A percentile compares a stretch with the other conserved stretches of the same genome.
These are phyloP conservation scores for Plasmodium gallinaceum DNA, from an alignment of 169 alveolate genomes.

Conservation along the genomic window DNA sequence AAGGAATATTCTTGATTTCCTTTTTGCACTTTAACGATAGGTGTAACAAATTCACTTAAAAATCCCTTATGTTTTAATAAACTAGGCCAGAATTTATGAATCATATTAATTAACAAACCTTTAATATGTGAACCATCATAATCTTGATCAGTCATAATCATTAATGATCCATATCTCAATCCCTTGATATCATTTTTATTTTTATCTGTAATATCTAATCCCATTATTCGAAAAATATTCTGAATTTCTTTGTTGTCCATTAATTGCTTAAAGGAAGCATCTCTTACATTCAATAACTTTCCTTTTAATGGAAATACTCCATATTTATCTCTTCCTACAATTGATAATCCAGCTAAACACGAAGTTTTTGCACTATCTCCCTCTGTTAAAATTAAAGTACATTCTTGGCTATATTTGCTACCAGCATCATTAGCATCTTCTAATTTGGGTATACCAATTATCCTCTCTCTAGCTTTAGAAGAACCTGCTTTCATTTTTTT, in stretches of 20 bases:
- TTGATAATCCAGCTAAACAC: slow-evolving; percentile 99
- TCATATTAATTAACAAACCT: slow-evolving; percentile 98
- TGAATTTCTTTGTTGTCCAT: slow-evolving; percentile 97
- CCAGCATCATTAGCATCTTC: slow-evolving; percentile 99
- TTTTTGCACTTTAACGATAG: slow-evolving; percentile 97
- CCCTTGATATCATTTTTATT: slow-evolving; percentile 91
- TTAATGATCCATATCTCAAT: slow-evolving; percentile 97
- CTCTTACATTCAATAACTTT: slow-evolving; percentile 99
- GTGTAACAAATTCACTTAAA: slow-evolving; percentile 98
- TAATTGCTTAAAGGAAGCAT: slow-evolving; percentile 95
- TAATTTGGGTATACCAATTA: slow-evolving; percentile 96
- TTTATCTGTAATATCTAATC: slow-evolving; percentile 92
- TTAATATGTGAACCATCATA: slow-evolving; percentile 99
- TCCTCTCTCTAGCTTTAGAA: slow-evolving; percentile 84
- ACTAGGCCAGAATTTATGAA: slow-evolving; percentile 99
- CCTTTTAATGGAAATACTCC: slow-evolving; percentile 99
- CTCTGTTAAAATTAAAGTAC: slow-evolving; percentile 99
- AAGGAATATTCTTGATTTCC: slow-evolving; percentile 93
- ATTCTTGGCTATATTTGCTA: slow-evolving; percentile 92
- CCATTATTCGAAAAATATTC: slow-evolving; percentile 96
- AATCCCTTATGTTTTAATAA: slow-evolving; percentile 96
- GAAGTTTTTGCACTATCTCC: slow-evolving; percentile 99
- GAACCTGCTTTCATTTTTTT: slow-evolving; percentile 89
- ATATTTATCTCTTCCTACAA: slow-evolving; percentile 98
- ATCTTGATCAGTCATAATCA: slow-evolving; percentile 99